Base-by-base conservation (phyloP, 768 basidiomycete species). In the Tylopilus felleus region DNA sequence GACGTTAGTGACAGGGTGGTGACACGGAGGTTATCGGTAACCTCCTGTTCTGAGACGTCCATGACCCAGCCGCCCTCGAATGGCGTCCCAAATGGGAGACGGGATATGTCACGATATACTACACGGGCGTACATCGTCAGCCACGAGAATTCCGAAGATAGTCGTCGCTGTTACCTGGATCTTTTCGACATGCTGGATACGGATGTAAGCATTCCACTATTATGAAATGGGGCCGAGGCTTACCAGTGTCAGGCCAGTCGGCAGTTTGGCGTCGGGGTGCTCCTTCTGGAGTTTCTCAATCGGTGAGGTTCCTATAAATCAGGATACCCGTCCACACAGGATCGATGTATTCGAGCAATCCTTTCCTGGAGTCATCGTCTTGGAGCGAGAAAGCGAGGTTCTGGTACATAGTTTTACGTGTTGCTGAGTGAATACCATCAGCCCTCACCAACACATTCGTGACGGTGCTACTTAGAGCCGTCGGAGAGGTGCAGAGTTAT, bases 401-500 rank as follows among this genome's bases (percentile, higher is more conserved):
- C 43, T 57, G 33, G 33, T 69, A 64, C 60, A 74, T 64, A n/a
- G 55, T 58, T 22, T 44, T 56, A 28, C 73, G 66, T 12, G 66
- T 63, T 21, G 60, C 63, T 1, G 77, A 79, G 16, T 65, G 72
- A 52, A 79, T 65, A 4, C 77, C 78, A 53, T 79, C 78, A 5
- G 73, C 68, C 3, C 73, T 76, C 8, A 79, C 59, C 29, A 80
- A 65, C 7, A 79, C 47, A 49, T 79, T 75, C 33, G 74, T 74
- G 1, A 56, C 56, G 2, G 66, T 64, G 3, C 55, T 62, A n/a
- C n/a, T n/a, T n/a, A 19, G 66, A 64, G 4, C 73, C 75, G n/a
- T 78, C 72, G 0, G 62, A 49, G 51, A 79, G 79, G 9, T 61
- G 53, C 12, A 80, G 51, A 1, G 44, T 49, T 5, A 74, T 66